Conservation (phyloP, 208 protist genomes). For the Trypanosoma theileri region DNA sequence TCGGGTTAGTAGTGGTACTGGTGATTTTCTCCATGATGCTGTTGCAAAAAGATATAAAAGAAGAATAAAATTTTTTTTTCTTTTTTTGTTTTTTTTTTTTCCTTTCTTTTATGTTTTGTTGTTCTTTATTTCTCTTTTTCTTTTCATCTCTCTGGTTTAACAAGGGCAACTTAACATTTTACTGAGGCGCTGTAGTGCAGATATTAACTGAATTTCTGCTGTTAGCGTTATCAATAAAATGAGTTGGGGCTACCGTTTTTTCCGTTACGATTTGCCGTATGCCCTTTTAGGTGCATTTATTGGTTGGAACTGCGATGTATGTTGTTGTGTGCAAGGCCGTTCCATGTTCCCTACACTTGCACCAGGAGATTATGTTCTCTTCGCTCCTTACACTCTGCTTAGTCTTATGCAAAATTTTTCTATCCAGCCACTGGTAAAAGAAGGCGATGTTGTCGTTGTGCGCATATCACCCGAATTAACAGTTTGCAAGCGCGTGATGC, state of each 20-base stretch:
- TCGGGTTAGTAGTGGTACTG: too few relatives aligned
- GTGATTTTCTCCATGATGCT: too few relatives aligned
- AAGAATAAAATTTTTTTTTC: not conserved
- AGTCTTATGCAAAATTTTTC: slow-evolving; percentile 30
- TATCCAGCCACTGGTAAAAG: slow-evolving; percentile 30
- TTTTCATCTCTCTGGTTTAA: not conserved
- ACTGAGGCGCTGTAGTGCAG: too few relatives aligned
- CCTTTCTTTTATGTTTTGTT: not conserved
- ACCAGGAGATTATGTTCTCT: slow-evolving; percentile 67
- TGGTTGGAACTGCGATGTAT: slow-evolving; percentile 70
- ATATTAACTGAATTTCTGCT: too few relatives aligned
- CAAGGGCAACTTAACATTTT: not conserved
- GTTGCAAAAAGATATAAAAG: too few relatives aligned
- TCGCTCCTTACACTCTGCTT: slow-evolving; percentile 60
- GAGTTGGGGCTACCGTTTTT: slow-evolving; percentile 24
- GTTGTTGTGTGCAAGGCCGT: slow-evolving; percentile 58
- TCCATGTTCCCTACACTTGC: slow-evolving; percentile 80
- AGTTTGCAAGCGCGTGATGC: slow-evolving; percentile 81
- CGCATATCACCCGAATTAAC: slow-evolving; percentile 58
- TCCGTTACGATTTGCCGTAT: slow-evolving; percentile 53
- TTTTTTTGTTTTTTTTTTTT: not conserved
- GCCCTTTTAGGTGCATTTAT: slow-evolving; percentile 65
- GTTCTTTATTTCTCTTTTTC: not conserved
- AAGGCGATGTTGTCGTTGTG: slow-evolving; percentile 67
- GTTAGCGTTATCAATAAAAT: slow-evolving; percentile 6